Percentiles rank a stretch among this genome's conserved stretches.
Evolutionary conservation across 2,329 filamentous ascomycete species (phyloP).

Genomic region (Colletotrichum magnum): DNA sequence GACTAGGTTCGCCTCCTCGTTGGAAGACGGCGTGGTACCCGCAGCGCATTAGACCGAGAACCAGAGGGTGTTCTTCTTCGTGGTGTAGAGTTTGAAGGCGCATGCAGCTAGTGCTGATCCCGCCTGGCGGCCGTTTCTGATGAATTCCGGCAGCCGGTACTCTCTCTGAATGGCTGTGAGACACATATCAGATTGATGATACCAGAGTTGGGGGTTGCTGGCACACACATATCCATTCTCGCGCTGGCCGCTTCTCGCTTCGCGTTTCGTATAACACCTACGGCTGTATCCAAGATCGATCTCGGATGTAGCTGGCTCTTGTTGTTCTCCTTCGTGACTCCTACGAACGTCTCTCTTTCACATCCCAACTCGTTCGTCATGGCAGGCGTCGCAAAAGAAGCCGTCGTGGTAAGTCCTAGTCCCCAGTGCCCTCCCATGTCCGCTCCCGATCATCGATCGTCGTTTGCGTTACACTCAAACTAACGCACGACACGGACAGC

Average conservation of each 20-base stretch:
- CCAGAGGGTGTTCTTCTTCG: constrained; percentile 1
- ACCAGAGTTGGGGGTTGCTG: not conserved
- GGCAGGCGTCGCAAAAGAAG: constrained; percentile 36
- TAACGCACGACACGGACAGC: constrained; percentile 40
- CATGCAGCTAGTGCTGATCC: constrained; percentile 7
- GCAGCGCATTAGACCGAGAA: constrained; percentile 7
- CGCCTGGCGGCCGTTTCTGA: not conserved
- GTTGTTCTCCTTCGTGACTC: too few relatives aligned
- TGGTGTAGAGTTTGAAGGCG: not conserved
- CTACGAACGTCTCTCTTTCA: not conserved
- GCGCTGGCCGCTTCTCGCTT: not conserved
- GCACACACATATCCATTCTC: not conserved
- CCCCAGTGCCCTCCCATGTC: not conserved
- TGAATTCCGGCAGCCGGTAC: not conserved
- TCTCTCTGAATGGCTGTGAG: not conserved
- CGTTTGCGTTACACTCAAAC: not conserved
- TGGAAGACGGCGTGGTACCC: not conserved
- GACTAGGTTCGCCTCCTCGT: not conserved
- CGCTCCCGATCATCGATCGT: not conserved
- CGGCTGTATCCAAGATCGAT: not conserved
- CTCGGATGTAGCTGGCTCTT: not conserved
- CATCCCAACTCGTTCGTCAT: constrained; percentile 5
- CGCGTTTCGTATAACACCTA: not conserved
- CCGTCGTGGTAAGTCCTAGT: constrained; percentile 37
- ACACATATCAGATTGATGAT: not conserved